Conservation (phyloP, 371 early-diverging fungal genomes). For the Mortierella sp. region DNA sequence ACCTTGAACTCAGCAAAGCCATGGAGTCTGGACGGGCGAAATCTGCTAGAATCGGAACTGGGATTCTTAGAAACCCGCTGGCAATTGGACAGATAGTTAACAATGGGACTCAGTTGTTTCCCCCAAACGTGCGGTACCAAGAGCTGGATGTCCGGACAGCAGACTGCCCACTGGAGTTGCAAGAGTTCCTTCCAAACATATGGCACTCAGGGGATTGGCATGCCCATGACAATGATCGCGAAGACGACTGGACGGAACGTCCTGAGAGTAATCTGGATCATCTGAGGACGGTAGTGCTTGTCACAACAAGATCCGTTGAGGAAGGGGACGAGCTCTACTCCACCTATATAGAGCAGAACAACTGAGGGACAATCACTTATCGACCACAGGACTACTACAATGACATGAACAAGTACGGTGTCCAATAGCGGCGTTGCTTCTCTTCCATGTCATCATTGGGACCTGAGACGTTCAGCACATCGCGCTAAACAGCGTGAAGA, state of each 20-base stretch:
- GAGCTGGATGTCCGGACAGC: slow-evolving; percentile 59
- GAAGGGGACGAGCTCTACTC: slow-evolving; percentile 64
- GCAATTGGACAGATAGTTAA: slow-evolving; percentile 69
- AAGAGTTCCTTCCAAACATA: slow-evolving; percentile 64
- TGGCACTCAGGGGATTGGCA: slow-evolving; percentile 52
- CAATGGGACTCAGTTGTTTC: slow-evolving; percentile 53
- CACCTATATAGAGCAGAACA: slow-evolving; percentile 59
- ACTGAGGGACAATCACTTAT: background rate
- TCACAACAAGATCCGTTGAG: slow-evolving; percentile 55
- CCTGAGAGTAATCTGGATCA: slow-evolving; percentile 17
- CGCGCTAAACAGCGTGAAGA: too few species aligned
- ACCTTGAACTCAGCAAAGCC: background rate
- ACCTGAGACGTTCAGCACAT: too few species aligned
- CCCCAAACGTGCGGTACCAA: slow-evolving; percentile 67
- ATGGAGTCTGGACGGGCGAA: too few species aligned
- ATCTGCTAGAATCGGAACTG: slow-evolving; percentile 2
- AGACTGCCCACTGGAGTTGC: slow-evolving; percentile 57
- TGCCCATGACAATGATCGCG: slow-evolving; percentile 23
- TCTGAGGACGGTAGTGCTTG: slow-evolving; percentile 57
- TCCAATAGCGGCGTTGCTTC: too few species aligned
- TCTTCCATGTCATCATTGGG: too few species aligned
- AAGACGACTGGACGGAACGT: slow-evolving; percentile 34
- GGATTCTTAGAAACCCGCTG: slow-evolving; percentile 57
- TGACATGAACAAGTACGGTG: too few species aligned
- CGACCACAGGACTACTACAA: too few species aligned